These are phyloP conservation scores for Kwoniella sp. DNA, from an alignment of 768 basidiomycete species.

Conservation along the genomic window DNA sequence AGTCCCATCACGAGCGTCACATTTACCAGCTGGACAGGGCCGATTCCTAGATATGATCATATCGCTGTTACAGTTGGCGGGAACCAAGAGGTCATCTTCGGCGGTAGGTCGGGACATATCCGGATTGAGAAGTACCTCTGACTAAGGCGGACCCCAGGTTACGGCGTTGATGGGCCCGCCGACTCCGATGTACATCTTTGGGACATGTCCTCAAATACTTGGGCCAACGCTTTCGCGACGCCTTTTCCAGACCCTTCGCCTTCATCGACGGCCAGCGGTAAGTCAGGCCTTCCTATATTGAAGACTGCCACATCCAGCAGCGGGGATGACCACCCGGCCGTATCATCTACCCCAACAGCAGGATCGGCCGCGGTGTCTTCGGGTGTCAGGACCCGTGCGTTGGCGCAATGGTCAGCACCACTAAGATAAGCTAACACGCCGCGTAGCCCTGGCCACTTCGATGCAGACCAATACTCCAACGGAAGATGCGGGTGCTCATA, in stretches of 20 bases:
- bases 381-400: too few relatives aligned
- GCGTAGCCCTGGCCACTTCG: slow-evolving; percentile 9
- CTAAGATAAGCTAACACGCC: too few relatives aligned
- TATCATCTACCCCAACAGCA: too few relatives aligned
- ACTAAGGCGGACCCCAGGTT: slow-evolving; percentile 51
- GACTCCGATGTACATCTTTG: slow-evolving; percentile 54
- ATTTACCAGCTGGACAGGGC: slow-evolving; percentile 52
- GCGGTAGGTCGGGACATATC: slow-evolving; percentile 57
- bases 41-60: slow-evolving; percentile 70
- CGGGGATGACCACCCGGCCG: too few relatives aligned
- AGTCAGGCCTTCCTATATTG: slow-evolving; percentile 1
- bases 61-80: slow-evolving; percentile 61
- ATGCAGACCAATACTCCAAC: not conserved
- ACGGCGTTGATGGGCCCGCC: slow-evolving; percentile 56
- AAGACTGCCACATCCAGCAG: too few relatives aligned
- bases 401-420: too few relatives aligned
- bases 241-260: not conserved
- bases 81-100: slow-evolving; percentile 62
- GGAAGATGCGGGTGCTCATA: slow-evolving; percentile 39
- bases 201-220: slow-evolving; percentile 36
- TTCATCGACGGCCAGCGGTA: slow-evolving; percentile 4
- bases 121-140: too few relatives aligned
- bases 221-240: slow-evolving; percentile 5
- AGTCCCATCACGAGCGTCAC: slow-evolving; percentile 54
- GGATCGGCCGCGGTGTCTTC: too few relatives aligned